Base-by-base conservation (phyloP, 192 early-diverging fungal species). In the Oehlia diaphana region DNA sequence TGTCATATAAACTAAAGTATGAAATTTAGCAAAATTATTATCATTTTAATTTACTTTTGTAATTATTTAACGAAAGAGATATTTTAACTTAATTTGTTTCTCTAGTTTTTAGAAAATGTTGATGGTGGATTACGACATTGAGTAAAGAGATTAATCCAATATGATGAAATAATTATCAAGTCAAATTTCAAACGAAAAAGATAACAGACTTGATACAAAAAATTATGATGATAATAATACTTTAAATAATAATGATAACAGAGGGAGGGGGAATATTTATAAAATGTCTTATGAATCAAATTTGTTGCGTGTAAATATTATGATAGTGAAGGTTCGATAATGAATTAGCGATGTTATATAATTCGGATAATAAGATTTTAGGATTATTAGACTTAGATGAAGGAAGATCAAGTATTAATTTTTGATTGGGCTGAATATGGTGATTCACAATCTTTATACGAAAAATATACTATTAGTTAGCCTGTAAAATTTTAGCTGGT, bases 291-390 rank as follows among this genome's bases (percentile, higher is more conserved):
- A 44, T n/a, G 39, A 23, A 42, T 14, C 33, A 13, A 42, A n/a
- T 19, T 7, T 70, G 68, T 70, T 70, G n/a, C n/a, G n/a, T n/a
- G 68, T 70, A 70, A 70, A 70, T 70, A 70, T 39, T 70, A 39
- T 70, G 68, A 70, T 70, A 39, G n/a, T 39, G 68, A 44, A 70
- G 68, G n/a, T 70, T 70, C 39, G 31, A 70, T 39, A 42, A 70
- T 39, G 68, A 70, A 42, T 70, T 70, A n/a, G 33, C 68, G 2
- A 70, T 70, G 68, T 39, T 70, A 39, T 10, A 72, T 50, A n/a
- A 72, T 31, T 72, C 44, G 44, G 9, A 72, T 12, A 50, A 72
- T 72, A 37, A 12, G 28, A 65, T 76, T 64, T 64, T 63, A 14
- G 74, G 74, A 64, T 23, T 64, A 39, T 76, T 62, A 19, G 33